phyloP scores from a whole-genome alignment of 495 filamentous ascomycete genomes.

The Tetracladium setigerum region DNA sequence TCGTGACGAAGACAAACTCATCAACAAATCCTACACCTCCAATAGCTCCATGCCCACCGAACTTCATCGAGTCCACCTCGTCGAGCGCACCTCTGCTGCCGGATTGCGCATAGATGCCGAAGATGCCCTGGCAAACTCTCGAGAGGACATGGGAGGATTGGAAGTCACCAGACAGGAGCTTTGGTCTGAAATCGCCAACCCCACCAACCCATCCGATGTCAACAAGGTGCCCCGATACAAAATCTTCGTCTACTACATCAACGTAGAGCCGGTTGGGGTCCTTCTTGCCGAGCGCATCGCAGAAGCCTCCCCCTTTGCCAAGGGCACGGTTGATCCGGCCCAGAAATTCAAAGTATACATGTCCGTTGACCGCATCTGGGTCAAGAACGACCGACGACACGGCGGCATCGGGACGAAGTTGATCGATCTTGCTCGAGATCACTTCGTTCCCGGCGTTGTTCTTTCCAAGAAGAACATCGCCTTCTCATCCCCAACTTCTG shows the following conservation, averaged over 20 bases:
- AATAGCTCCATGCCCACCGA: neutral
- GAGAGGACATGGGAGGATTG: neutral
- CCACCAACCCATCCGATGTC: neutral
- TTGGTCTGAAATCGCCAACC: conserved; percentile 2
- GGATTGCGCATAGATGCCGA: neutral
- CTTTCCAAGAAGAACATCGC: conserved; percentile 2
- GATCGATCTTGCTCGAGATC: conserved; percentile 6
- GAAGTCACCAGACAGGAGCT: neutral
- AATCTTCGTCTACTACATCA: conserved; percentile 8
- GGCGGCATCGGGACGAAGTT: conserved; percentile 9
- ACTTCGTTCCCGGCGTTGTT: conserved; percentile 5
- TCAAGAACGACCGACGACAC: neutral
- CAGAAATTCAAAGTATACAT: neutral
- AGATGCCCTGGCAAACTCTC: neutral
- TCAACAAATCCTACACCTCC: neutral
- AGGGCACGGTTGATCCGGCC: neutral
- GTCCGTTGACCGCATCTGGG: conserved; percentile 17
- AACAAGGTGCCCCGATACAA: conserved; percentile 8
- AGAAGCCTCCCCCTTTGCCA: neutral
- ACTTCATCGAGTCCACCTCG: neutral
- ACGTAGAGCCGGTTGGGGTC: neutral
- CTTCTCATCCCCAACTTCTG: conserved; percentile 8
- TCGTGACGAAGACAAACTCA: too few relatives aligned
- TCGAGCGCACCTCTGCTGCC: too few relatives aligned
- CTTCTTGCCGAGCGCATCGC: conserved; percentile 5